Base-by-base conservation (phyloP, 176 grass and related monocot genomes). In the Cymbopogon citratus region DNA sequence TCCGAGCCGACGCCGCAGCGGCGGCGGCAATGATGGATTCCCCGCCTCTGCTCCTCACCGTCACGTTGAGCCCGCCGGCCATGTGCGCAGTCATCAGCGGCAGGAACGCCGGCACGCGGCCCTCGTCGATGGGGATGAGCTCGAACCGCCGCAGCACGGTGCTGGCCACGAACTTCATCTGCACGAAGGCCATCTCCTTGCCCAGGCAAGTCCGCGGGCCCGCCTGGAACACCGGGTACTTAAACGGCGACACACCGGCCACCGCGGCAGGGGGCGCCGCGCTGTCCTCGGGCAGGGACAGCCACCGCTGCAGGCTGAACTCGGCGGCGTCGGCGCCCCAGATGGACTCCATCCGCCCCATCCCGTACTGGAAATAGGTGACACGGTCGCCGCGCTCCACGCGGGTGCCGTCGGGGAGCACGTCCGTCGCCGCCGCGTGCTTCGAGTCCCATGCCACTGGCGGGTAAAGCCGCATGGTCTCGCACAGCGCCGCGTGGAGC, bases 361-460 rank as follows among this genome's bases (percentile, higher is more conserved):
- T 98, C 5, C 95, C 95, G 85, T 95, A 98, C 62, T 91, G 95
- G 44, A 92, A 98, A 80, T 95, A 98, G 7, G 92, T 98, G 77
- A 95, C 92, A 0, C 95, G 76, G 73, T 98, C 92, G 5, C 92
- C 95, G 51, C 44, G 41, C 45, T 27, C 57, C 3, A 98, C 87
- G 14, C 43, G 38, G 34, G 92, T 95, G 59, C 95, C 95, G 66
- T 98, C 95, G 8, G 95, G 95, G 2, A 98, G 93, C 48, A 84
- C 79, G 89, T 98, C 95, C 4, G 31, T 63, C 9, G 9, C 66
- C n/a, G 80, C 90, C 43, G 95, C 90, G 78, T 92, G 88, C 78
- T 95, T 94, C 0, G 92, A 94, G 86, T 98, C 92, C 92, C 92
- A 95, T n/a, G 90, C 75, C 73, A 98, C 90, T 59, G 95, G 95